These are phyloP conservation scores for Mortierella sp. DNA, from an alignment of 371 early-diverging fungal genomes.

Conservation along the genomic window DNA sequence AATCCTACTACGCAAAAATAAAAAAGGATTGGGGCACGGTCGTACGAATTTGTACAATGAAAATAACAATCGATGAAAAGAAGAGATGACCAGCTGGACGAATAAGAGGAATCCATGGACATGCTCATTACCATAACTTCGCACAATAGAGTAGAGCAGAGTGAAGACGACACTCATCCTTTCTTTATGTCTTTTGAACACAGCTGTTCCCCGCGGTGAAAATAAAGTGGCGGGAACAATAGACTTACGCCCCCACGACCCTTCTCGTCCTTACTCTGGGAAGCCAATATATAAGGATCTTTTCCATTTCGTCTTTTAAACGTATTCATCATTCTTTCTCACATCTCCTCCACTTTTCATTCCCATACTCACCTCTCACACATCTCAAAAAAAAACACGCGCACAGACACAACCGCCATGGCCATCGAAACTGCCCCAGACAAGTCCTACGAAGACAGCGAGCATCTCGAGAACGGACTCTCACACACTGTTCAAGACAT, in stretches of 20 bases:
- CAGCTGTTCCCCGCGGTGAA: background rate
- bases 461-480: background rate
- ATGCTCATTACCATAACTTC: background rate
- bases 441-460: background rate
- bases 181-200: background rate
- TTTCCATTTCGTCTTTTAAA: too few species aligned
- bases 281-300: too few species aligned
- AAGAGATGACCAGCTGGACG: background rate
- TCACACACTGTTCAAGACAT: background rate
- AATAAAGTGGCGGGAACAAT: too few species aligned
- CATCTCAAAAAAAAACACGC: too few species aligned
- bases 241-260: too few species aligned
- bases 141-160: background rate
- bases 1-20: background rate
- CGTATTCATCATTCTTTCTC: too few species aligned
- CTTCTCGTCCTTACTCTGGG: too few species aligned
- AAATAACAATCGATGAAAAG: background rate
- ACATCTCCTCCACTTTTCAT: too few species aligned
- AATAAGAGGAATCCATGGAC: too few species aligned
- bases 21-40: background rate
- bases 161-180: background rate
- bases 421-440: background rate
- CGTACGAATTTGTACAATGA: background rate
- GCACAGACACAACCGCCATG: too few species aligned
- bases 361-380: too few species aligned